Evolutionary conservation across 192 early-diverging fungal species (phyloP), one percentile per base, ranked within the genome.

Genomic region (Backusella tuberculispora): DNA sequence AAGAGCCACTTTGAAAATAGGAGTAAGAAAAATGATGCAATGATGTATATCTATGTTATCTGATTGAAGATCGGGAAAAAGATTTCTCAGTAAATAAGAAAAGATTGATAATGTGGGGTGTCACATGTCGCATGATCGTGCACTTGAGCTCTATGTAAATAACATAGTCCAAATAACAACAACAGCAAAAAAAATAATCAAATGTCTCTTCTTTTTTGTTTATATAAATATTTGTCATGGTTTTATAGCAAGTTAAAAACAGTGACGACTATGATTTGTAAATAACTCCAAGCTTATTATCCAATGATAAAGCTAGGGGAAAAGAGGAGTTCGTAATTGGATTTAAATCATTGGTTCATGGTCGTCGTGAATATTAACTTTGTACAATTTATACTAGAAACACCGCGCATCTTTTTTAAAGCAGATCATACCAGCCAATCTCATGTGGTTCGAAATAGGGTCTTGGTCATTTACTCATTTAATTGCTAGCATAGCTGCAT

Each of bases 331-430:
- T 60, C 10, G 21, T 60, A 60, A 60, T 60, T 60, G 53, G 0
- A 26, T 26, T 26, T 60, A 8, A 60, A 60, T 60, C 53, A 60
- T 60, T 60, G 53, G 53, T 60, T 60, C 53, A 24, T 26, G 53
- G 21, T 60, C 53, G 24, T 24, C 21, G 53, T 60, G 53, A 60
- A 60, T 53, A 24, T 19, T 24, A 34, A 60, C 21, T 60, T 60
- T 60, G 53, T 60, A 56, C 53, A 56, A 56, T 56, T 21, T 24
- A 26, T 4, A 21, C 4, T 56, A 24, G 53, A 56, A 56, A 56
- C 53, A 56, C 53, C 53, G 53, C 53, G 53, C 53, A 56, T 26
- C 53, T 56, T 56, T 60, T 60, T 60, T 26, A 60, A 60, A 60
- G 53, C 9, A 26, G 24, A 60, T 12, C 12, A 50, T 12, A 60